A percentile compares a stretch with the other conserved stretches of the same genome.
phyloP scores from a whole-genome alignment of 306 rosid species.

The Elaeagnus macrophylla region DNA sequence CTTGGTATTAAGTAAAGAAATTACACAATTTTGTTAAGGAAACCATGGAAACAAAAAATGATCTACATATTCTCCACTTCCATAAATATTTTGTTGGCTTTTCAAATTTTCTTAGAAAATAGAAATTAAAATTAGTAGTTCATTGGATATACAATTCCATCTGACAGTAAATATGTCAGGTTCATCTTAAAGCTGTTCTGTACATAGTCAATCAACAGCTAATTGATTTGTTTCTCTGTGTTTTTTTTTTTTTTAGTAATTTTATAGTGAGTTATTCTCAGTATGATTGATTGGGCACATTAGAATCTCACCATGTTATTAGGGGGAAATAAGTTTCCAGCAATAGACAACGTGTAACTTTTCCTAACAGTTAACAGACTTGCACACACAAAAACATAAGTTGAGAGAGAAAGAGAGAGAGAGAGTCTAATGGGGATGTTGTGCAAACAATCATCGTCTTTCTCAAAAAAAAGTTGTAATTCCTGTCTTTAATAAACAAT shows the following conservation, averaged over 20 bases:
- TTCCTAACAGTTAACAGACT: conserved; percentile 10
- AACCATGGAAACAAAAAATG: too few relatives aligned
- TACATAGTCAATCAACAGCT: not conserved
- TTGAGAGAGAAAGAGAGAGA: conserved; percentile 14
- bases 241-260: not conserved
- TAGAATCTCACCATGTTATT: conserved; percentile 31
- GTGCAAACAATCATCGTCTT: conserved; percentile 41
- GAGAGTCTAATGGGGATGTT: conserved; percentile 28
- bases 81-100: too few relatives aligned
- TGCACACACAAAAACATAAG: too few relatives aligned
- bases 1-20: too few relatives aligned
- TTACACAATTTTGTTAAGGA: too few relatives aligned
- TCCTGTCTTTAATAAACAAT: conserved; percentile 28
- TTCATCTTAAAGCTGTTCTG: too few relatives aligned
- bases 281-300: conserved; percentile 13
- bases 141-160: too few relatives aligned
- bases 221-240: not conserved
- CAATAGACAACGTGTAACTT: conserved; percentile 40
- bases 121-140: too few relatives aligned
- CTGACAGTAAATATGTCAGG: too few relatives aligned
- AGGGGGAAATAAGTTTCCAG: conserved; percentile 18
- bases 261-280: conserved; percentile 5
- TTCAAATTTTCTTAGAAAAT: too few relatives aligned
- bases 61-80: too few relatives aligned
- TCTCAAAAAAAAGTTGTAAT: conserved; percentile 37